phyloP scores from a whole-genome alignment of 768 basidiomycete species.

The Dentipellis fragilis region DNA sequence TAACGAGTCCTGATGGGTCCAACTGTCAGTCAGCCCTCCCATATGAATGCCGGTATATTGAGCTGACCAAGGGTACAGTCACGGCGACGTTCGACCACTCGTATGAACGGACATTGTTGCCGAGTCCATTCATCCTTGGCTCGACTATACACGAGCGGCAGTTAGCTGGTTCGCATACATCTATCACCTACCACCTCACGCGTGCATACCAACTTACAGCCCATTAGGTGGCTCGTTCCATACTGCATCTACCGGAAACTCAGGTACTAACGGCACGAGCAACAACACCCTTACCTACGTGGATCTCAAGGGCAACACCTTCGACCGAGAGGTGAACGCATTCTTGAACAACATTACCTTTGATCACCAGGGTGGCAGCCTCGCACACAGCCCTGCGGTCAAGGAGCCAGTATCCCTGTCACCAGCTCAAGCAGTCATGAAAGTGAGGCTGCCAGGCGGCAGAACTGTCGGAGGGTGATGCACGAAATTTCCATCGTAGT shows the following conservation, averaged over 20 bases:
- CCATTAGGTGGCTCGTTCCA: conserved; percentile 41
- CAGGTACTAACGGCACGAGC: conserved; percentile 54
- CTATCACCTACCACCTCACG: not conserved
- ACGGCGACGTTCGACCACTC: conserved; percentile 54
- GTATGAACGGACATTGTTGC: conserved; percentile 48
- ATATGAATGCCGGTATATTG: not conserved
- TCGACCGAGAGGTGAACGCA: conserved; percentile 47
- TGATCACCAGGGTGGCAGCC: conserved; percentile 45
- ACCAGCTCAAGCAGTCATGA: conserved; percentile 4
- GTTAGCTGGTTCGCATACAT: conserved; percentile 37
- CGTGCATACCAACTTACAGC: not conserved
- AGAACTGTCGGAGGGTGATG: not conserved
- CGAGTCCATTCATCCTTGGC: conserved; percentile 47
- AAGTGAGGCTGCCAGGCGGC: conserved; percentile 29
- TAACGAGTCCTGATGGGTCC: conserved; percentile 22
- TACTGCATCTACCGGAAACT: conserved; percentile 33
- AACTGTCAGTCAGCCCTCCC: conserved; percentile 18
- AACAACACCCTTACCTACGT: conserved; percentile 57
- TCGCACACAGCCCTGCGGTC: conserved; percentile 19
- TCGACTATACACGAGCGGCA: conserved; percentile 54
- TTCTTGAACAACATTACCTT: conserved; percentile 50
- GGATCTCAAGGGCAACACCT: conserved; percentile 55
- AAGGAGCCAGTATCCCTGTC: not conserved
- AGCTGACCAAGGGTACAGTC: conserved; percentile 25
- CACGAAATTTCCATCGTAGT: not conserved